Base-by-base conservation (phyloP, 2,329 filamentous ascomycete genomes). In the Hymenoscyphus fructigenus region DNA sequence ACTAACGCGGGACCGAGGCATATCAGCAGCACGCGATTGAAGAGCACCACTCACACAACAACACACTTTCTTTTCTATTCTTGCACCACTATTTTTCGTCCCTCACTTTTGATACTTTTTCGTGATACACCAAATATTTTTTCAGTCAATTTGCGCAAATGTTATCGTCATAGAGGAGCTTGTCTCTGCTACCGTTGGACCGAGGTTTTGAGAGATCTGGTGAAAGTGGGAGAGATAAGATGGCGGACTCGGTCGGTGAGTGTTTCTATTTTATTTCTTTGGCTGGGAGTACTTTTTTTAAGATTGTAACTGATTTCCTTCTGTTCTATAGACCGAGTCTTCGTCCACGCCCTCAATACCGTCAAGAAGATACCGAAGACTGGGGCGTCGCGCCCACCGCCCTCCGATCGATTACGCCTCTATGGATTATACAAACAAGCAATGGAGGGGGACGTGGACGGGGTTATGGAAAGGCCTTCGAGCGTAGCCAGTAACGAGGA, bases 371-470 rank as follows among this genome's bases (percentile, higher is more conserved):
- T 99, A 72, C 91, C 91, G 72, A 94, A 95, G 75, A 97, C 93
- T 20, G 94, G 95, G 68, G 92, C 92, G 61, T 88, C 92, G 68
- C 90, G 95, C 68, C 95, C 95, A 57, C 95, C 95, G 58, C 87
- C 93, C 1, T 82, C 85, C 67, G 93, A 96, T 75, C 90, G 95
- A 65, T 84, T 99, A 72, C 91, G 91, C 65, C 90, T 99, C 67
- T 99, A 99, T 89, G 95, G 95, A 69, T 85, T 99, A 70, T 99
- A 99, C 82, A 99, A 99, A 77, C 95, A 99, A 79, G 93, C 93
- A 68, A 98, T 98, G 95, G 93, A 99, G 81, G 95, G 95, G 59
- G 92, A 99, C 78, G 93, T 98, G 38, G 91, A 95, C 71, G 91
- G 92, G 59, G 92, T 98, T 59, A 96, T 97, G 90, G 89, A 94